Base-by-base conservation (phyloP, 108 stramenopile genomes). In the Skeletonema marinoi region DNA sequence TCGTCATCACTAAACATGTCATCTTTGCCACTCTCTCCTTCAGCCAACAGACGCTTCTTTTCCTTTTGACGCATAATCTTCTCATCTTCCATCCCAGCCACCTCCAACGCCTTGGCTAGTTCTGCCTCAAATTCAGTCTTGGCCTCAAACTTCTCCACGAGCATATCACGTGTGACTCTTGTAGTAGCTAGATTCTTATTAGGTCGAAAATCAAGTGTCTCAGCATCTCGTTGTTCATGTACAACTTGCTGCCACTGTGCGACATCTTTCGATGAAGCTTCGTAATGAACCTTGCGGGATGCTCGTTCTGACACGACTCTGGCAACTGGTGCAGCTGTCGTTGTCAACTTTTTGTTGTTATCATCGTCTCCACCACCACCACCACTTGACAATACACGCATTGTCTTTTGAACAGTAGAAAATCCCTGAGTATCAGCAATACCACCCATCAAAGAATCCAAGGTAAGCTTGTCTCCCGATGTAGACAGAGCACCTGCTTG, bases 91-190 rank as follows among this genome's bases (percentile, higher is more conserved):
- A 93, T 86, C 13, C 97, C 98, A 50, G 94, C 95, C 63, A 84
- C 84, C 70, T 90, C 85, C 44, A 99, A 78, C 1, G 96, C 96
- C 56, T 72, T 84, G 30, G 86, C 83, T 48, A 98, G 78, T 74
- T 98, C 94, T 70, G 87, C 91, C 86, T 99, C 98, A 82, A 99
- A 91, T 48, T 96, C 96, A 7, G 93, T 97, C 66, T 76, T 88
- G 9, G 98, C 85, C 66, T 85, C 81, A 75, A 98, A 96, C 65
- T 90, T 96, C 13, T 86, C 95, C 21, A 93, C 89, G 44, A 98
- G 70, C 31, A 73, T 72, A 42, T 91, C 89, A 60, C 85, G 78
- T 12, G 88, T 92, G 2, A 90, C 60, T 11, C 73, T 46, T 39
- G 70, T 59, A 6, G 71, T 44, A 56, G 54, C 77, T 11, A 51